These are phyloP conservation scores for Lachnellula suecica DNA, from an alignment of 2,329 filamentous ascomycete species.

Conservation along the genomic window DNA sequence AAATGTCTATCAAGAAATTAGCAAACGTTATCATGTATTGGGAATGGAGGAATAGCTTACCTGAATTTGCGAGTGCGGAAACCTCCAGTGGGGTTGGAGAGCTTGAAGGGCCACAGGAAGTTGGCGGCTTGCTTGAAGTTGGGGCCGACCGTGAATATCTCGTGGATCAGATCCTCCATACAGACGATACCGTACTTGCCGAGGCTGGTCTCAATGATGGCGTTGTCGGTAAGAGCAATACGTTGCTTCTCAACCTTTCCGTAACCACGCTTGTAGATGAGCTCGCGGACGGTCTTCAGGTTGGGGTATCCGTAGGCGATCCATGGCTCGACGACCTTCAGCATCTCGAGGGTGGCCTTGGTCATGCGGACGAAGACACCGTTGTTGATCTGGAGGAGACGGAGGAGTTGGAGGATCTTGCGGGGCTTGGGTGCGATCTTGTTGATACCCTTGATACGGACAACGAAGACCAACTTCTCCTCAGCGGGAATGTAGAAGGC, in stretches of 20 bases:
- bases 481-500: slow-evolving; percentile 93
- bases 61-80: slow-evolving; percentile 92
- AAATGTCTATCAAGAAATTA: slow-evolving; percentile 18
- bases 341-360: slow-evolving; percentile 97
- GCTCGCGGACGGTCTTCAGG: slow-evolving; percentile 98
- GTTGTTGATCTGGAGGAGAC: slow-evolving; percentile 99
- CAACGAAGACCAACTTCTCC: slow-evolving; percentile 93
- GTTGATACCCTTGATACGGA: slow-evolving; percentile 99
- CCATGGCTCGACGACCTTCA: slow-evolving; percentile 98
- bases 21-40: too few species aligned
- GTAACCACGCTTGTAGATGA: slow-evolving; percentile 99
- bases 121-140: slow-evolving; percentile 92
- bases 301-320: slow-evolving; percentile 99
- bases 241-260: slow-evolving; percentile 99
- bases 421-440: slow-evolving; percentile 99
- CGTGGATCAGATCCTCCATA: slow-evolving; percentile 98
- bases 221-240: slow-evolving; percentile 93
- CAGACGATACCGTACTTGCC: slow-evolving; percentile 99
- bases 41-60: background rate
- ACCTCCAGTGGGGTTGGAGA: slow-evolving; percentile 95
- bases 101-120: slow-evolving; percentile 84
- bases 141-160: slow-evolving; percentile 97
- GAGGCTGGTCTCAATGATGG: slow-evolving; percentile 93
- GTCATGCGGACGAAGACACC: slow-evolving; percentile 96
- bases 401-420: slow-evolving; percentile 99